Conservation (phyloP, 306 rosid species). For the Malus sieversii region DNA sequence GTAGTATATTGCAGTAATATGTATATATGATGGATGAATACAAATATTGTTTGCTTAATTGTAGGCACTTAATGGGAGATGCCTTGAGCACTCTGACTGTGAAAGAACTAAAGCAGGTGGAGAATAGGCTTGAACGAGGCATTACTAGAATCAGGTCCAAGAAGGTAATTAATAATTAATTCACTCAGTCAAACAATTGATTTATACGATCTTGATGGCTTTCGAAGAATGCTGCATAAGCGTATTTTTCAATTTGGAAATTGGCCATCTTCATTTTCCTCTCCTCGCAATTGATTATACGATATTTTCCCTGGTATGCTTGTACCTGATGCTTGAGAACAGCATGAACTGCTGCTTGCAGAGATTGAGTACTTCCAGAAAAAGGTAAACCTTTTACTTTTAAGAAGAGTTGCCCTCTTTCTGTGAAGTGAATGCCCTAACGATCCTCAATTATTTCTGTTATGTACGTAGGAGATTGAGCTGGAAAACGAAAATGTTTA, state of each 20-base stretch:
- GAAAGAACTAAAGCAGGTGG: constrained; percentile 83
- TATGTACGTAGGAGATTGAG: constrained; percentile 53
- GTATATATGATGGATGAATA: background rate
- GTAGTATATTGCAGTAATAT: background rate
- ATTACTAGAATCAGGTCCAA: constrained; percentile 76
- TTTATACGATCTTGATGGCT: no score
- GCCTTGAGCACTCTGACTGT: constrained; percentile 63
- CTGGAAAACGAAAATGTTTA: constrained; percentile 81
- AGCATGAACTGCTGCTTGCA: constrained; percentile 77
- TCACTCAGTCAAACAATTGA: no score
- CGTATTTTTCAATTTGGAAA: no score
- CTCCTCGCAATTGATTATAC: background rate
- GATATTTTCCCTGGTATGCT: background rate
- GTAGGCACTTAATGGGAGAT: constrained; percentile 89
- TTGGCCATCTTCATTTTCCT: background rate
- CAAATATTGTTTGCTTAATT: background rate
- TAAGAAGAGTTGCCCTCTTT: background rate
- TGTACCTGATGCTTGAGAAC: background rate
- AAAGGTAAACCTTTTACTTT: constrained; percentile 35
- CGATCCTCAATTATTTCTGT: background rate
- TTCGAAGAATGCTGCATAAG: no score
- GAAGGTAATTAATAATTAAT: constrained; percentile 43
- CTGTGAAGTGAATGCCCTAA: background rate
- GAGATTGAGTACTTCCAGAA: constrained; percentile 83
- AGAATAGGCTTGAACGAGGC: constrained; percentile 82